A percentile compares a stretch with the other conserved stretches of the same genome.
These are phyloP conservation scores for Hypoxylon sp. DNA, from an alignment of 2,329 filamentous ascomycete species.

Conservation along the genomic window DNA sequence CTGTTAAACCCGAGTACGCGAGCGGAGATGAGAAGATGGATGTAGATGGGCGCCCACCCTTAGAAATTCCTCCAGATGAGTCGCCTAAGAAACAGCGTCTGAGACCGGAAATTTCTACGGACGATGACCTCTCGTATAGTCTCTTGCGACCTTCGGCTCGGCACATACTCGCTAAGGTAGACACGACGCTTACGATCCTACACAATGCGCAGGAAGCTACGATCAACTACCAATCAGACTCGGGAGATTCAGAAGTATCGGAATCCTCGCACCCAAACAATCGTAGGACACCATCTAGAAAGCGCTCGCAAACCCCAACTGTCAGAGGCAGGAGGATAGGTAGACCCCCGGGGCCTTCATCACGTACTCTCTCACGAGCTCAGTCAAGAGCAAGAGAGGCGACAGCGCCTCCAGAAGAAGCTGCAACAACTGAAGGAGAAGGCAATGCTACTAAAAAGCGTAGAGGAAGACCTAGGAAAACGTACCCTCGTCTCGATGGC, in stretches of 20 bases:
- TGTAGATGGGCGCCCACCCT: constrained; percentile 37
- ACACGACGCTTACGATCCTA: constrained; percentile 77
- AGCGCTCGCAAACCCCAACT: constrained; percentile 28
- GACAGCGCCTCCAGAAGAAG: constrained; percentile 6
- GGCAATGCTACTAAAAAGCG: constrained; percentile 28
- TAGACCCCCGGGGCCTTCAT: constrained; percentile 38
- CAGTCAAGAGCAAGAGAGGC: constrained; percentile 15
- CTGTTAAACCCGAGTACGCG: constrained; percentile 42
- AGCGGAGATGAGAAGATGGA: constrained; percentile 47
- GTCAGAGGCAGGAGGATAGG: constrained; percentile 27
- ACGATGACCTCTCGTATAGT: constrained; percentile 77
- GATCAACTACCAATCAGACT: constrained; percentile 52
- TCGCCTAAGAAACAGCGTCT: constrained; percentile 46
- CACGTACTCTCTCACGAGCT: constrained; percentile 23
- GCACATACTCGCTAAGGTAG: constrained; percentile 79
- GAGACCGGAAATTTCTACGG: constrained; percentile 72
- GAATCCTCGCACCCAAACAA: constrained; percentile 40
- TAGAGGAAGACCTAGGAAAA: constrained; percentile 60
- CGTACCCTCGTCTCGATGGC: constrained; percentile 58
- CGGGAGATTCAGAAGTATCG: constrained; percentile 48
- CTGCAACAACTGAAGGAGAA: neutral
- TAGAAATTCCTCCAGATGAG: constrained; percentile 2
- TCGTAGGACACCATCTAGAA: constrained; percentile 27
- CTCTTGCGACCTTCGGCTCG: constrained; percentile 78
- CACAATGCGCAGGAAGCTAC: constrained; percentile 76